Percentiles rank a stretch among this genome's conserved stretches.
Evolutionary conservation across 305 asterid genomes (phyloP).

Genomic region (Solanum hybrid): DNA sequence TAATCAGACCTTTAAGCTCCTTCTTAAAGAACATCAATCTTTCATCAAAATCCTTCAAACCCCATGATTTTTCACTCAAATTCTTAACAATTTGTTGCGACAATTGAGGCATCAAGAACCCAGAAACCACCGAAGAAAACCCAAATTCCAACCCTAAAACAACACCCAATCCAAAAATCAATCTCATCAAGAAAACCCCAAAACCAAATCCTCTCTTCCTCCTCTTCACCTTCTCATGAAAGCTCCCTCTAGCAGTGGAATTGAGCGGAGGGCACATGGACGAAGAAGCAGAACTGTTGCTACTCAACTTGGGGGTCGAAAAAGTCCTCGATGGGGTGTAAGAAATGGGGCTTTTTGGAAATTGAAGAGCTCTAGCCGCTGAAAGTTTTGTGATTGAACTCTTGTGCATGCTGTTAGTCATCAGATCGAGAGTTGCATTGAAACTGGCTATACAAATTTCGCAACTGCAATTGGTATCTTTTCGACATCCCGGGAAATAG

Average conservation of each 20-base stretch:
- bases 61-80: slow-evolving; percentile 37
- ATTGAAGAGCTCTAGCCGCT: slow-evolving; percentile 18
- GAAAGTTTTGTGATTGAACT: slow-evolving; percentile 42
- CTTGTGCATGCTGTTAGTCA: slow-evolving; percentile 34
- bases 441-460: slow-evolving; percentile 78
- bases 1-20: slow-evolving; percentile 24
- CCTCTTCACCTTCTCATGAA: slow-evolving; percentile 20
- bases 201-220: slow-evolving; percentile 24
- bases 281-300: neutral
- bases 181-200: slow-evolving; percentile 19
- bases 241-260: slow-evolving; percentile 12
- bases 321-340: slow-evolving; percentile 21
- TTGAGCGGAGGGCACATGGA: slow-evolving; percentile 16
- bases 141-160: slow-evolving; percentile 41
- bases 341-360: slow-evolving; percentile 43
- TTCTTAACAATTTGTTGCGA: slow-evolving; percentile 28
- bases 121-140: slow-evolving; percentile 28
- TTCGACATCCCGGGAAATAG: slow-evolving; percentile 71
- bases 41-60: slow-evolving; percentile 26
- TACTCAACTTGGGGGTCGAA: slow-evolving; percentile 32
- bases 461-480: slow-evolving; percentile 72
- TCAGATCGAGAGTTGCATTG: slow-evolving; percentile 77
- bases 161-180: slow-evolving; percentile 30
- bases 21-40: slow-evolving; percentile 42
- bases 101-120: slow-evolving; percentile 27